These are phyloP conservation scores for Elsinoe batatas DNA, from an alignment of 2,329 filamentous ascomycete genomes.

Conservation along the genomic window DNA sequence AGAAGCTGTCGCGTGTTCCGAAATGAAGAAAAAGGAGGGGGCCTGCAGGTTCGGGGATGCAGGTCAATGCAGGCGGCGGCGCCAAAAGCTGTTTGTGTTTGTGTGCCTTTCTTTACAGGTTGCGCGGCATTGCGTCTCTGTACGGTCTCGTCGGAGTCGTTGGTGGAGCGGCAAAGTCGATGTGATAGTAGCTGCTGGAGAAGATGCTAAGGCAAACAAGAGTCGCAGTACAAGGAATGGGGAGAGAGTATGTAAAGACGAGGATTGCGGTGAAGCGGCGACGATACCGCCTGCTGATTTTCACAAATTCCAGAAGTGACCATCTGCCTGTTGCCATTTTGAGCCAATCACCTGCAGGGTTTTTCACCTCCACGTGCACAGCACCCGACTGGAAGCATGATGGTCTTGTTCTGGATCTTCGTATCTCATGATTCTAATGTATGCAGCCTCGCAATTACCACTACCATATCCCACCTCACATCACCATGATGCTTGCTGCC, in stretches of 20 bases:
- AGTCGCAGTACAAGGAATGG: background rate
- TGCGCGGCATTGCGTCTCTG: background rate
- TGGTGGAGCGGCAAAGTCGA: background rate
- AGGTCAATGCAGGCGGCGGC: background rate
- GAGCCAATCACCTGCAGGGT: background rate
- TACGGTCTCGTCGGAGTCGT: background rate
- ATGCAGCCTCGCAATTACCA: too few relatives aligned
- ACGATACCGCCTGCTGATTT: conserved; percentile 1
- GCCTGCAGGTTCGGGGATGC: background rate
- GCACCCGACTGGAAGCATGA: too few relatives aligned
- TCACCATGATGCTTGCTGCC: too few relatives aligned
- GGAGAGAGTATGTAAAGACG: background rate
- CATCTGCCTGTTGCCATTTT: conserved; percentile 6
- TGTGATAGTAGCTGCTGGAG: background rate
- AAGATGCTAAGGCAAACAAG: background rate
- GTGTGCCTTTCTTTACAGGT: background rate
- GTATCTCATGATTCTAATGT: too few relatives aligned
- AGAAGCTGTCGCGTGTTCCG: too few relatives aligned
- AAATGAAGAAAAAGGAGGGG: background rate
- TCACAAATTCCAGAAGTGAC: conserved; percentile 8
- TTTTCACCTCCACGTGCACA: background rate
- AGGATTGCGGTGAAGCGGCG: conserved; percentile 6
- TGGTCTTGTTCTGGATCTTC: too few relatives aligned
- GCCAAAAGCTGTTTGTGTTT: background rate
- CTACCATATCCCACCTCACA: too few relatives aligned